Evolutionary conservation across 441 rosid species (phyloP), one percentile per base, ranked within the genome.

Genomic region (Manihot esculenta): DNA sequence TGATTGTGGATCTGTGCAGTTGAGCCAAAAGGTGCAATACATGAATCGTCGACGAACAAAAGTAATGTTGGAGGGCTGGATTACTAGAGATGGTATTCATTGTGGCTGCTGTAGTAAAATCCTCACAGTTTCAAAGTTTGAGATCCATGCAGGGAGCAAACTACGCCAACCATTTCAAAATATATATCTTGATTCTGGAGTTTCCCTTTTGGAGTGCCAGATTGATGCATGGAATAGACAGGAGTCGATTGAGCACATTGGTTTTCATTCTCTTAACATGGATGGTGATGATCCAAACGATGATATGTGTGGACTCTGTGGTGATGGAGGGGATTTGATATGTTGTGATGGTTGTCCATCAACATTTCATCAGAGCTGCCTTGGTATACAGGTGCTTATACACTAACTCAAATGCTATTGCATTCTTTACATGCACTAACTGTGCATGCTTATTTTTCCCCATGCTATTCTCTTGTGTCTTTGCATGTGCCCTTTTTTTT

Each of bases 261-360:
- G 89, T 69, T 88, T 84, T 72, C 85, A 85, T 66, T 67, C 79
- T 26, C 92, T 93, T 44, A 86, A 85, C 14, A 33, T 76, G 64
- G 90, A 83, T 50, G 97, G 95, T 55, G 97, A 88, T 73, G 99
- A 95, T 82, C 96, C 97, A 26, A 85, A 93, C 83, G 99, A 95
- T 79, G 99, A 95, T 81, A 86, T 97, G 27, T 95, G 99, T 82
- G 92, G 97, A 78, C 79, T 92, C 30, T 95, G 99, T 69, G 99
- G 95, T 65, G 99, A 95, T 81, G 99, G 99, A 78, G 99, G 99
- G 59, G 93, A 93, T 81, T 80, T 95, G 86, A 88, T 95, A 44
- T 95, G 99, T 75, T 95, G 98, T 84, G 99, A 93, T 85, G 86
- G 91, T 74, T 95, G 99, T 73, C 98, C 99, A 50, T 93, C 99